phyloP scores from a whole-genome alignment of 257 asterid species.

The Capsicum rhomboideum region DNA sequence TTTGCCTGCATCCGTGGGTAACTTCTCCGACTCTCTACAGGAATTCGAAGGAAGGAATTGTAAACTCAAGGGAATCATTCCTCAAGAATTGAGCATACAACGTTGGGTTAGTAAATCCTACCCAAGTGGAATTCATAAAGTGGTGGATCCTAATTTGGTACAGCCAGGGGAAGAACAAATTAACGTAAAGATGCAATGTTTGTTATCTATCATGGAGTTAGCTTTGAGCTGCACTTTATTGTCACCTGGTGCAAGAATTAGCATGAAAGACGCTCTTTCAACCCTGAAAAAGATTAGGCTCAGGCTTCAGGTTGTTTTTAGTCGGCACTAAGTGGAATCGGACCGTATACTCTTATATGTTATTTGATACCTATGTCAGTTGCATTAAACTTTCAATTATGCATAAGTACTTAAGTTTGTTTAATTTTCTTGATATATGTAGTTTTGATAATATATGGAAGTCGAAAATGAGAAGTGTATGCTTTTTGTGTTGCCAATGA shows the following conservation, averaged over 20 bases:
- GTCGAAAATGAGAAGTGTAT: no score
- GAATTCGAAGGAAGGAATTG: neutral
- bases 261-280: neutral
- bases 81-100: neutral
- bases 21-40: neutral
- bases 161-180: neutral
- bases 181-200: neutral
- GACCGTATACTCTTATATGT: neutral
- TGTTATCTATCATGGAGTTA: neutral
- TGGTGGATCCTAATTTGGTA: neutral
- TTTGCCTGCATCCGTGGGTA: neutral
- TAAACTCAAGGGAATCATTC: neutral
- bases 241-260: neutral
- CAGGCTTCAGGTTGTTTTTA: neutral
- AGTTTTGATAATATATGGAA: no score
- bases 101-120: neutral
- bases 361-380: neutral
- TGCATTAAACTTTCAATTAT: no score
- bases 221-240: neutral
- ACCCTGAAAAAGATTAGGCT: neutral
- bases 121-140: neutral
- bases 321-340: neutral
- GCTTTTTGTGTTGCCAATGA: no score
- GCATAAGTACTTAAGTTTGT: no score
- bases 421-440: neutral